Percentiles rank a stretch among this genome's conserved stretches.
These are phyloP conservation scores for Fusarium sp. DNA, from an alignment of 2,329 filamentous ascomycete genomes.

Conservation along the genomic window DNA sequence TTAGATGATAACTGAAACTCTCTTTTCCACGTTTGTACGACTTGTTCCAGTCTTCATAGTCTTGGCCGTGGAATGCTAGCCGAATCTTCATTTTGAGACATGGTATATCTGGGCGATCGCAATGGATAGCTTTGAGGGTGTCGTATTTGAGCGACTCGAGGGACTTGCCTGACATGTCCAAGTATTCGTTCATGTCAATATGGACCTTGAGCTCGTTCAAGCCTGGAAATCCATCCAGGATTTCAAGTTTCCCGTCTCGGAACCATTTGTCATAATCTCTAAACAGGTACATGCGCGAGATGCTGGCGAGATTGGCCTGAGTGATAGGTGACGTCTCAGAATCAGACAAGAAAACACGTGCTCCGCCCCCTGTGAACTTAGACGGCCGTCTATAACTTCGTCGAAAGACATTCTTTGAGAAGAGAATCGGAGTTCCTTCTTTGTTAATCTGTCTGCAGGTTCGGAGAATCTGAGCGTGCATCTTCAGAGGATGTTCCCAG, in stretches of 20 bases:
- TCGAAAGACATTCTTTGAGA: constrained; percentile 19
- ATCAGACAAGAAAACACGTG: not conserved
- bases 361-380: not conserved
- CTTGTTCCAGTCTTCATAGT: constrained; percentile 6
- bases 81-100: not conserved
- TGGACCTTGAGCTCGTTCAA: constrained; percentile 23
- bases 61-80: not conserved
- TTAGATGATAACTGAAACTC: constrained; percentile 22
- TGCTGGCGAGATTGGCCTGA: not conserved
- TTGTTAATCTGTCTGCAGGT: constrained; percentile 20
- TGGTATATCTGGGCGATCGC: not conserved
- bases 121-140: not conserved
- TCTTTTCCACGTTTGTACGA: not conserved
- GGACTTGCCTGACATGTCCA: not conserved
- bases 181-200: not conserved
- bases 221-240: constrained; percentile 12
- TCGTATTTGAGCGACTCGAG: not conserved
- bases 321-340: constrained; percentile 15
- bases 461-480: constrained; percentile 5
- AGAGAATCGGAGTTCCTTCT: constrained; percentile 23
- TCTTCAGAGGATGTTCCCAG: not conserved
- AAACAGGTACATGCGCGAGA: constrained; percentile 12
- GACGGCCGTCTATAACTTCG: constrained; percentile 3
- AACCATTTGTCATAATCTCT: constrained; percentile 10
- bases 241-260: not conserved